Conservation (phyloP, 306 rosid genomes). For the Pueraria montana region DNA sequence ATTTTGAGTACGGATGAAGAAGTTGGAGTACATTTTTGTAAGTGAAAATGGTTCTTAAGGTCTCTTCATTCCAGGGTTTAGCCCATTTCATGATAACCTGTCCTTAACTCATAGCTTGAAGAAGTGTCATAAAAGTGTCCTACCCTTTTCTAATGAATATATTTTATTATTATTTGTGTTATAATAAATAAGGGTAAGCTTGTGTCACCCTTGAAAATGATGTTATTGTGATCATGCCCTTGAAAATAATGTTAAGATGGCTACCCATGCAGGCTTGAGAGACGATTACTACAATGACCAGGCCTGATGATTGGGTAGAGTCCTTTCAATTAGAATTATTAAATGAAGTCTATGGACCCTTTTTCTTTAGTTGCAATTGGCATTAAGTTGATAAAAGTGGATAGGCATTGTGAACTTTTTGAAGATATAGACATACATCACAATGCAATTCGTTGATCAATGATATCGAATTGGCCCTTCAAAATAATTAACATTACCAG, state of each 20-base stretch:
- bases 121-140: no score
- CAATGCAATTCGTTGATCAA: not conserved
- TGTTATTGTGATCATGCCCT: not conserved
- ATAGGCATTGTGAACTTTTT: not conserved
- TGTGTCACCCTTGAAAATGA: not conserved
- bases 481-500: not conserved
- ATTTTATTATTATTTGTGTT: no score
- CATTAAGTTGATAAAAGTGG: not conserved
- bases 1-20: no score
- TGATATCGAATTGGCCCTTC: not conserved
- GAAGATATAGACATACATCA: not conserved
- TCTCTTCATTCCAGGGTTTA: no score
- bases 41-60: no score
- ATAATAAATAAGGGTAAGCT: not conserved
- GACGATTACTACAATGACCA: not conserved
- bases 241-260: not conserved
- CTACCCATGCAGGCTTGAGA: not conserved
- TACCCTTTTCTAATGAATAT: no score
- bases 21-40: no score
- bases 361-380: not conserved
- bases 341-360: not conserved
- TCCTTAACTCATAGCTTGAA: no score
- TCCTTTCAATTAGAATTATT: constrained; percentile 2
- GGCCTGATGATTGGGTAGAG: not conserved
- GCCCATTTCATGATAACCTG: no score